These are phyloP conservation scores for Penicillium freii DNA, from an alignment of 2,329 filamentous ascomycete genomes.

Conservation along the genomic window DNA sequence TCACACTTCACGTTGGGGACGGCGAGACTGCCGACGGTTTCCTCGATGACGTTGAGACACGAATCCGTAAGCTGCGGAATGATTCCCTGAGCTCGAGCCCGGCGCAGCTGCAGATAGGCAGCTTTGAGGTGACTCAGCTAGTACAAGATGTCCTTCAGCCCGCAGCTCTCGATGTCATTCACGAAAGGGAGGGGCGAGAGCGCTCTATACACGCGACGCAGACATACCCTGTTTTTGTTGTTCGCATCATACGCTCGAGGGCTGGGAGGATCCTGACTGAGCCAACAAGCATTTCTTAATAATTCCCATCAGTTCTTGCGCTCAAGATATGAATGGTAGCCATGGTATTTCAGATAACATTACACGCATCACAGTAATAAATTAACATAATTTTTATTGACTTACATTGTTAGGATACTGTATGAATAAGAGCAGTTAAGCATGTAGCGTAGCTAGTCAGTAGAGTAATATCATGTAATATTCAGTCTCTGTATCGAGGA, in stretches of 20 bases:
- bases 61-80: neutral
- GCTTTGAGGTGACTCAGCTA: neutral
- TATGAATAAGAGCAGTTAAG: no score
- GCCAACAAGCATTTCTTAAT: neutral
- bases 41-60: neutral
- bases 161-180: neutral
- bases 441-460: no score
- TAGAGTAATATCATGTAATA: no score
- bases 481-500: no score
- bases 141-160: neutral
- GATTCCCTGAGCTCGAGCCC: neutral
- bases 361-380: neutral
- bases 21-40: neutral
- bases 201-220: neutral
- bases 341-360: neutral
- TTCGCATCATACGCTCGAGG: neutral
- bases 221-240: neutral
- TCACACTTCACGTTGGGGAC: neutral
- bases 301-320: neutral
- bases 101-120: neutral
- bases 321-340: neutral
- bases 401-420: no score
- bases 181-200: neutral
- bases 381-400: neutral
- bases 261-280: neutral